Base-by-base conservation (phyloP, 257 asterid species). In the Solanum sejunctum region DNA sequence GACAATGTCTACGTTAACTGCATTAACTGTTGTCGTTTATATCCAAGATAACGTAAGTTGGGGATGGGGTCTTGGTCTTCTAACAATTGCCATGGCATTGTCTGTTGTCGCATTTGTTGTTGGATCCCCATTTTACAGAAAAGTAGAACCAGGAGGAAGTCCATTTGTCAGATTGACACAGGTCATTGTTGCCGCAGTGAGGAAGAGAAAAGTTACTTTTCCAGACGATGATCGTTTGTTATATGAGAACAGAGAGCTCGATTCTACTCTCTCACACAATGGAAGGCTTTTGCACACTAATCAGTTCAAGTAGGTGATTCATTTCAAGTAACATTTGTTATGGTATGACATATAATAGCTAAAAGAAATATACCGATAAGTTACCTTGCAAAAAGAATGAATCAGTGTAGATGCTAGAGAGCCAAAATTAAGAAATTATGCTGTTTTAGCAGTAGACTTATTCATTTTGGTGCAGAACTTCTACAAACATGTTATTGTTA, bases 61-160 rank as follows among this genome's bases (percentile, higher is more conserved):
- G 99, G 94, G 91, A 26, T 94, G 95, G 98, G 99, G 98, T 3
- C 95, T 96, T 18, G 97, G 98, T 2, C 91, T 96, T 43, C 98
- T 98, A 3, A 96, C 99, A 43, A 91, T 93, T 9, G 95, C 97
- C 54, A 89, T 96, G 93, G 95, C 81, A 1, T 52, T 93, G 15
- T 93, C 98, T 1, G 88, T 91, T 52, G 20, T 93, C 0, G 91
- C 78, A 8, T 94, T 96, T 86, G 21, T 93, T 15, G 5, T 89
- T 3, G 99, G 98, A 0, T 54, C 92, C 10, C 91, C 92, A 13
- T 87, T 92, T 84, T 96, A 96, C 79, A 88, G 71, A 84, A 93
- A 86, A 84, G 87, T 92, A 21, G 92, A 93, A 88, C 98, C 96
- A 0, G 94, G 94, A 1, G 98, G 99, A 10, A 96, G 98, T 43